Evolutionary conservation across 768 basidiomycete species (phyloP), one percentile per base, ranked within the genome.

Genomic region (Panellus pusillus): DNA sequence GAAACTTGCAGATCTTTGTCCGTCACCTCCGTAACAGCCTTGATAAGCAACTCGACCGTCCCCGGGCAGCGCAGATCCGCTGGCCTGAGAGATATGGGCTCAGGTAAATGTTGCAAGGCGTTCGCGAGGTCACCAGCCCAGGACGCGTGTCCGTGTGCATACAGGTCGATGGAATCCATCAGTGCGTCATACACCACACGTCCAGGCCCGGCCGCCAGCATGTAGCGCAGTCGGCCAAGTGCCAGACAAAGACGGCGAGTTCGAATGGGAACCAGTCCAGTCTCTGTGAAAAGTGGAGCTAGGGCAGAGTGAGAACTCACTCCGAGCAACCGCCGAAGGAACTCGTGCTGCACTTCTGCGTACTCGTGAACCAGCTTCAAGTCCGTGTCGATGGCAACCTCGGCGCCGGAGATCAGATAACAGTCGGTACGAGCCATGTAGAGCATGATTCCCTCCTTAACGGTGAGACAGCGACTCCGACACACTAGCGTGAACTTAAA

Each of bases 241-340:
- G 35, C 40, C 14, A 52, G 40, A 12, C 44, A 15, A 18, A 60
- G 49, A 9, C 54, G 48, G 0, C 54, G 49, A 8, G 31, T 27
- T 6, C 50, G 50, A 3, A 60, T 41, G 3, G 58, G 58, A 48
- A 55, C 19, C 19, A 44, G 15, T 24, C 54, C 54, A 6, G 54
- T 55, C 44, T 60, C 58, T 12, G 58, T 60, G 44, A 55, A 59
- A 2, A 59, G 43, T 17, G 44, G 17, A 24, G 43, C 48, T 2
- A 42, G 36, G 14, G 52, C 38, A 2, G 44, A 50, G 17, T 35
- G 42, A 1, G 32, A 18, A 3, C 28, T 44, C 1, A 53, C 12
- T 1, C 51, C 57, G 20, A 58, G 47, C 12, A 58, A 38, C 6
- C 41, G 24, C 14, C 51, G 51, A 11, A 52, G 32, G 27, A 52